Evolutionary conservation across 2,329 filamentous ascomycete species (phyloP).

Genomic region (Fusarium nodosum): DNA sequence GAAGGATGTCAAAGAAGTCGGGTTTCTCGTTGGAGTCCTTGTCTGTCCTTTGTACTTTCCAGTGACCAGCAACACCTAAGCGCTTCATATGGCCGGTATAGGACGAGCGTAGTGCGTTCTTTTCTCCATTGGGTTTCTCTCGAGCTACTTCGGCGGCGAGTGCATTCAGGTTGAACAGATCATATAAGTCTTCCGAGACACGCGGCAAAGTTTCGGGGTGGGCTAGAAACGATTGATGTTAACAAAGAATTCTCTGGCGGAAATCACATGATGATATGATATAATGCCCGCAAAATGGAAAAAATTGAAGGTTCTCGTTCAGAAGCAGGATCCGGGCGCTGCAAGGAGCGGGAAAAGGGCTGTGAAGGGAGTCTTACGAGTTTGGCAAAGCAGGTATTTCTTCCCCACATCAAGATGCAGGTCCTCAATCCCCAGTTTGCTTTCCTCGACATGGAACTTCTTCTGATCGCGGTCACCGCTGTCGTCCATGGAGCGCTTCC

Average conservation of each 20-base stretch:
- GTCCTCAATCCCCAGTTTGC: conserved; percentile 73
- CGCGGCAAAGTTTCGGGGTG: conserved; percentile 63
- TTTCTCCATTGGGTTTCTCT: conserved; percentile 74
- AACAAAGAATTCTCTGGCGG: conserved; percentile 56
- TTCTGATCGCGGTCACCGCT: conserved; percentile 69
- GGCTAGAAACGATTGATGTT: conserved; percentile 62
- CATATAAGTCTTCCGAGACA: conserved; percentile 70
- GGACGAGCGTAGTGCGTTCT: conserved; percentile 75
- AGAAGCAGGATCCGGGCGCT: conserved; percentile 46
- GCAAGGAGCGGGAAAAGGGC: conserved; percentile 50
- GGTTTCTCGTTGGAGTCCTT: conserved; percentile 59
- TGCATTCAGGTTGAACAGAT: conserved; percentile 67
- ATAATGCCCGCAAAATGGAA: conserved; percentile 37
- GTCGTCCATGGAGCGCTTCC: conserved; percentile 72
- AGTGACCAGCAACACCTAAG: conserved; percentile 71
- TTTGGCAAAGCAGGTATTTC: conserved; percentile 76
- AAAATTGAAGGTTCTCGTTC: conserved; percentile 20
- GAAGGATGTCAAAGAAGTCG: conserved; percentile 66
- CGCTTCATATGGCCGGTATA: conserved; percentile 78
- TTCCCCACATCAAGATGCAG: conserved; percentile 75
- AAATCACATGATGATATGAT: conserved; percentile 40
- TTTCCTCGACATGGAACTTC: conserved; percentile 73
- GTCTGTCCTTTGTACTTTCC: conserved; percentile 70
- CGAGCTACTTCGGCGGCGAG: conserved; percentile 74
- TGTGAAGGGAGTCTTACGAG: conserved; percentile 72